These are phyloP conservation scores for Brassica cretica DNA, from an alignment of 345 rosid genomes.

Conservation along the genomic window DNA sequence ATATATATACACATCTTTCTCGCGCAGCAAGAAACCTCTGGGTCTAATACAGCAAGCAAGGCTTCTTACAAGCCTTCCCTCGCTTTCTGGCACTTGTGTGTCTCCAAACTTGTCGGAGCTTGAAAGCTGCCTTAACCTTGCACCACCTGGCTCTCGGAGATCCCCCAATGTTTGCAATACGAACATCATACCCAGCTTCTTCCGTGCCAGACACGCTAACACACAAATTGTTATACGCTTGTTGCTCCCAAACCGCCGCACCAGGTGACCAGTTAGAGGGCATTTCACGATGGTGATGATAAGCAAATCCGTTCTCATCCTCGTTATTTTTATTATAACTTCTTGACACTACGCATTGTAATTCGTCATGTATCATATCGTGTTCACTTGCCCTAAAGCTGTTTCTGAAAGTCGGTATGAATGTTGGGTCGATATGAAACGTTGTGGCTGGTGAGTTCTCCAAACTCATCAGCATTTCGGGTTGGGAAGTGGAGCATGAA, in stretches of 20 bases:
- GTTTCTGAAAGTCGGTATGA: conserved; percentile 4
- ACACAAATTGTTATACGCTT: conserved; percentile 15
- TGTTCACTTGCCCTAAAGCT: conserved; percentile 25
- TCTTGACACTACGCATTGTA: conserved; percentile 14
- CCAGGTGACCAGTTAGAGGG: conserved; percentile 41
- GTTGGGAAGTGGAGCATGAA: conserved; percentile 26
- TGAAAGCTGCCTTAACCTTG: conserved; percentile 66
- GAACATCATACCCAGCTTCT: conserved; percentile 32
- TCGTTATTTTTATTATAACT: conserved; percentile 12
- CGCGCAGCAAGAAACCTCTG: background rate
- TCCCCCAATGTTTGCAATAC: conserved; percentile 26
- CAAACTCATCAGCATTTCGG: conserved; percentile 37
- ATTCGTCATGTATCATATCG: background rate
- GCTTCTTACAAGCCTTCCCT: conserved; percentile 11
- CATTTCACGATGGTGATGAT: conserved; percentile 26
- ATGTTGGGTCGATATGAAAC: conserved; percentile 23
- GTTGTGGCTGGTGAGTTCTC: conserved; percentile 18
- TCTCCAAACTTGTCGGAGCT: conserved; percentile 39
- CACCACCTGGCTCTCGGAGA: conserved; percentile 64
- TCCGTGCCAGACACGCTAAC: conserved; percentile 40
- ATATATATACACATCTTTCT: background rate
- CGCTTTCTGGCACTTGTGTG: conserved; percentile 24
- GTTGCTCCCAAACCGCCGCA: conserved; percentile 38
- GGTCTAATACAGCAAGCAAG: background rate
- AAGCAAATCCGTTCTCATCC: conserved; percentile 21